Evolutionary conservation across 805 yeast species (phyloP).

Genomic region (Ogataea trehalophila): DNA sequence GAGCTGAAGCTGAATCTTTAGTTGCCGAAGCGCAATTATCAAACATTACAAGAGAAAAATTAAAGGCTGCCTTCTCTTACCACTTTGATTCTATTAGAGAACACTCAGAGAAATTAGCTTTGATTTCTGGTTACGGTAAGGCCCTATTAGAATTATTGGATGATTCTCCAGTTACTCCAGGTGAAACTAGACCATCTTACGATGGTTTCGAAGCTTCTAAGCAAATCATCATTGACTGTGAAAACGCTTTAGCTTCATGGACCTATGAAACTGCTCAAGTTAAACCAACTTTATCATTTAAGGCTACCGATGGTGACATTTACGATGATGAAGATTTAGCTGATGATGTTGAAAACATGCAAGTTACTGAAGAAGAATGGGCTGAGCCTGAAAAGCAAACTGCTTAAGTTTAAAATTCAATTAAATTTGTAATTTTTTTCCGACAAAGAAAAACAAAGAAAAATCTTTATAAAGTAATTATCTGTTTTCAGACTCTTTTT

Average conservation of each 20-base stretch:
- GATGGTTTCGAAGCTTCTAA: slow-evolving; percentile 87
- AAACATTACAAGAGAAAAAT: slow-evolving; percentile 81
- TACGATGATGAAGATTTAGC: slow-evolving; percentile 53
- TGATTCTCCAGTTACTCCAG: slow-evolving; percentile 84
- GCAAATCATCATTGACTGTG: slow-evolving; percentile 83
- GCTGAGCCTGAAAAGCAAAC: slow-evolving; percentile 24
- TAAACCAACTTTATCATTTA: slow-evolving; percentile 72
- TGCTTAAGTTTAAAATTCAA: slow-evolving; percentile 17
- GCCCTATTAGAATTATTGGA: slow-evolving; percentile 78
- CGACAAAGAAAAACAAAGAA: neutral
- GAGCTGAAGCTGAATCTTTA: slow-evolving; percentile 88
- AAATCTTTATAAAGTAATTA: neutral
- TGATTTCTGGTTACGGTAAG: slow-evolving; percentile 87
- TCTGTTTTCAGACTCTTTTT: neutral
- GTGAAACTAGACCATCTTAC: slow-evolving; percentile 86
- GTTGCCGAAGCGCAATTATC: slow-evolving; percentile 92
- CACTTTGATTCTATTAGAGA: slow-evolving; percentile 84
- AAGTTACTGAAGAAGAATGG: slow-evolving; percentile 40
- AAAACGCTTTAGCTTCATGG: slow-evolving; percentile 79
- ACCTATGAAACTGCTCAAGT: slow-evolving; percentile 79
- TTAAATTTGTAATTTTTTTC: neutral
- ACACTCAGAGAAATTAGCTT: slow-evolving; percentile 78
- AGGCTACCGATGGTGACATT: slow-evolving; percentile 39
- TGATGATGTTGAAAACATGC: slow-evolving; percentile 43
- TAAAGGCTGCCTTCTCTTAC: slow-evolving; percentile 78